Evolutionary conservation across 176 grass and related monocot species (phyloP).

Genomic region (Rhynchospora breviuscula): DNA sequence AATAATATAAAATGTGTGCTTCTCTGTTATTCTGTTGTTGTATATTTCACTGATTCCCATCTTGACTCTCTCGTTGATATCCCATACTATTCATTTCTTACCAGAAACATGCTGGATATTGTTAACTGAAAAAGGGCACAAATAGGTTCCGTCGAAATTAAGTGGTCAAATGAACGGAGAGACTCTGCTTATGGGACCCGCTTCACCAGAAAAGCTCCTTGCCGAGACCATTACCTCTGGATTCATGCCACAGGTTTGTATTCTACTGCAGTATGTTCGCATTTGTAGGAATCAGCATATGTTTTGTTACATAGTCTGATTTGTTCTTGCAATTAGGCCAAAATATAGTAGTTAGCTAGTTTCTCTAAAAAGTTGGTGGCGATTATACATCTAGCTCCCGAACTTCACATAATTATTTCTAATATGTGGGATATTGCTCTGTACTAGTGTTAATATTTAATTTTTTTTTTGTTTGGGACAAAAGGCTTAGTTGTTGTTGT

Average conservation of each 20-base stretch:
- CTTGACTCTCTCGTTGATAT: background rate
- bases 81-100: background rate
- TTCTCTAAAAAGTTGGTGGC: background rate
- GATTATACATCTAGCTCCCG: background rate
- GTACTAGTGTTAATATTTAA: background rate
- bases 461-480: background rate
- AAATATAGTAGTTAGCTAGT: background rate
- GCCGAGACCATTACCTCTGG: constrained; percentile 38
- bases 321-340: background rate
- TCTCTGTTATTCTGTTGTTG: background rate
- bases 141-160: constrained; percentile 16
- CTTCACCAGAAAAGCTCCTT: constrained; percentile 44
- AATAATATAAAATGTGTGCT: background rate
- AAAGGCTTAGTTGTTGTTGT: background rate
- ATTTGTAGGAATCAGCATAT: background rate
- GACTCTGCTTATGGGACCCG: constrained; percentile 43
- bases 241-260: constrained; percentile 45
- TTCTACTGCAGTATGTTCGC: background rate
- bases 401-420: background rate
- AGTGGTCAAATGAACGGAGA: constrained; percentile 39
- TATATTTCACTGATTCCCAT: background rate
- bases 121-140: constrained; percentile 3
- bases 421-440: background rate
- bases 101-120: background rate
- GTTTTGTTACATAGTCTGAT: background rate